Evolutionary conservation across 2,329 filamentous ascomycete species (phyloP), one percentile per base, ranked within the genome.

Genomic region (Colletotrichum sp.): DNA sequence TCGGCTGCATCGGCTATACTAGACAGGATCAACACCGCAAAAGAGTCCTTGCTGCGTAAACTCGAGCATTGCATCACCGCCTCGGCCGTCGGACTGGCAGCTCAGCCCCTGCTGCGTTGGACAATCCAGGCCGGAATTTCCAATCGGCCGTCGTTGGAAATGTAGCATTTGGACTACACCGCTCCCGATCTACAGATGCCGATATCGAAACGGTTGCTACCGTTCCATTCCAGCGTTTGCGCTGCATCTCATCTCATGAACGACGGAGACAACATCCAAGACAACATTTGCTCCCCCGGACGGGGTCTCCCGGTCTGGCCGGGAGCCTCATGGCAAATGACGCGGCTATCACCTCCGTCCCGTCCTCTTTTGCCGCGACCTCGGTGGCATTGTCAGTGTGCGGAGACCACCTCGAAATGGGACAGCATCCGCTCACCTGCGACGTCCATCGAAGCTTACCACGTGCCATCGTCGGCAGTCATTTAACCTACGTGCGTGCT

Each of bases 331-430:
- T 57, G 63, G 69, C 36, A 24, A 67, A 34, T 59, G 69, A 68
- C 63, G 72, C 72, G 72, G 72, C 72, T 75, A 72, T 72, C 28
- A 34, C n/a, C 15, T 28, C 55, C 32, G 24, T 65, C 18, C 12
- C 18, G 32, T 15, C 12, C 26, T 52, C 16, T 15, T 28, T 55
- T 67, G 15, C 62, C 63, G 55, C 69, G 30, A 55, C 63, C 62
- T 44, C 67, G 24, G 60, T 60, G 24, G 28, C 32, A n/a, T n/a
- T n/a, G 16, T 21, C 69, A 68, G 32, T 16, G 26, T 52, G 8
- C 72, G 55, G 55, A 60, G 72, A 72, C 72, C 52, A 44, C 72
- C 57, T 75, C 69, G 39, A 72, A 44, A 26, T 18, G 55, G 28
- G 21, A 36, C 44, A 49, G 39, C 21, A 26, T 32, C 52, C 68